phyloP scores from a whole-genome alignment of 2,329 filamentous ascomycete species.

The Colletotrichum endophyticum region DNA sequence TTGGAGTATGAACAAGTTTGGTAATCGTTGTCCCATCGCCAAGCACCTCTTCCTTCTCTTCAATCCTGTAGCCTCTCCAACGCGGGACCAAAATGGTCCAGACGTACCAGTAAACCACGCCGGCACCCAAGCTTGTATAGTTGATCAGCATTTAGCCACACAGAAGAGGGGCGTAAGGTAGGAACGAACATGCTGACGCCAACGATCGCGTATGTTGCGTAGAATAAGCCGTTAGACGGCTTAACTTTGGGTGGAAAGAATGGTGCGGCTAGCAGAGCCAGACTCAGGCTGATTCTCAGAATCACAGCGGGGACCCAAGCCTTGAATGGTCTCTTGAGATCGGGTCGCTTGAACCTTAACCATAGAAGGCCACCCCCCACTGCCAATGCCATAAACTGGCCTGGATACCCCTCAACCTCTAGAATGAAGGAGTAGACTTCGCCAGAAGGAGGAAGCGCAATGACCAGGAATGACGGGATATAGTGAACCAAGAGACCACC shows the following conservation, averaged over 20 bases:
- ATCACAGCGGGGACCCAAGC: conserved; percentile 67
- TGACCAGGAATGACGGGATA: conserved; percentile 70
- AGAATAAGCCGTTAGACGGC: conserved; percentile 50
- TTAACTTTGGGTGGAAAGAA: conserved; percentile 64
- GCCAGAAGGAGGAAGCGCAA: conserved; percentile 66
- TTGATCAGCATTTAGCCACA: background rate
- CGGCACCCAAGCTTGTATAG: conserved; percentile 58
- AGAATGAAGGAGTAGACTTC: conserved; percentile 77
- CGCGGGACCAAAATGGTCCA: conserved; percentile 67
- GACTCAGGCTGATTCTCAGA: conserved; percentile 56
- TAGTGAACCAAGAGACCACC: conserved; percentile 73
- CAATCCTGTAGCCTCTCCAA: conserved; percentile 63
- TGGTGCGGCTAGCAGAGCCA: conserved; percentile 62
- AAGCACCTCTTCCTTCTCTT: conserved; percentile 64
- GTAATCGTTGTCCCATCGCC: conserved; percentile 72
- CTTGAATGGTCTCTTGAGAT: conserved; percentile 67
- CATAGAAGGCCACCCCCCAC: conserved; percentile 63
- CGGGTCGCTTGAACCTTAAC: conserved; percentile 63
- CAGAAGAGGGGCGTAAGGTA: background rate
- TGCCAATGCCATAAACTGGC: conserved; percentile 64
- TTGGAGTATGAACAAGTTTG: conserved; percentile 46
- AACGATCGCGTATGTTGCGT: conserved; percentile 59
- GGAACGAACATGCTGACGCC: conserved; percentile 56
- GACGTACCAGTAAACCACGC: conserved; percentile 70
- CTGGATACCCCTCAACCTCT: conserved; percentile 73